phyloP scores from a whole-genome alignment of 2,329 filamentous ascomycete species.

The Neobulgaria alba region DNA sequence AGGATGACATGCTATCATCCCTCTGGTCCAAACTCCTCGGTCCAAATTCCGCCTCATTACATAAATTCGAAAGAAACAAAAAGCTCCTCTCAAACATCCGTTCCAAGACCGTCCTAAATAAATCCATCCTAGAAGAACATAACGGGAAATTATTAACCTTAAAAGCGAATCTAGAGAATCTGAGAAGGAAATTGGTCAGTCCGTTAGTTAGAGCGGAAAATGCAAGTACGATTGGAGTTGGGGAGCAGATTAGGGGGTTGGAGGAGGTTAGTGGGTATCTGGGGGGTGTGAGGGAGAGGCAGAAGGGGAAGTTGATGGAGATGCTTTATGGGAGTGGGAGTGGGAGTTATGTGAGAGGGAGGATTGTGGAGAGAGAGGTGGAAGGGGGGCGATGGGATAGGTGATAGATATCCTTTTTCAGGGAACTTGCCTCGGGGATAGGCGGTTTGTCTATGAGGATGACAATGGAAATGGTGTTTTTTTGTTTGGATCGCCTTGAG shows the following conservation, averaged over 20 bases:
- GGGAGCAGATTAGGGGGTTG: slow-evolving; percentile 78
- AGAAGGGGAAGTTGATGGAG: slow-evolving; percentile 78
- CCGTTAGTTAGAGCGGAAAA: slow-evolving; percentile 64
- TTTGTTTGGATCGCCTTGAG: too few relatives aligned
- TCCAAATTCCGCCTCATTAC: slow-evolving; percentile 62
- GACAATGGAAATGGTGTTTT: too few relatives aligned
- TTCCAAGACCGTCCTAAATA: slow-evolving; percentile 77
- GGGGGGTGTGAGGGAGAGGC: slow-evolving; percentile 63
- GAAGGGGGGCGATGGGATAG: not conserved
- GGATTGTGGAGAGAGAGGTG: not conserved
- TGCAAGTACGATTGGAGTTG: slow-evolving; percentile 62
- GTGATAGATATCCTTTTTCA: too few relatives aligned
- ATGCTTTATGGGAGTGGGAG: slow-evolving; percentile 53
- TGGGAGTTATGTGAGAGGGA: slow-evolving; percentile 10
- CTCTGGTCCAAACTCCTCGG: slow-evolving; percentile 84
- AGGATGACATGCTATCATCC: slow-evolving; percentile 72
- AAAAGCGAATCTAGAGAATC: slow-evolving; percentile 78
- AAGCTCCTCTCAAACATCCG: slow-evolving; percentile 70
- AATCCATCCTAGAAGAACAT: slow-evolving; percentile 77
- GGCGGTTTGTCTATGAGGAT: too few relatives aligned
- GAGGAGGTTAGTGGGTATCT: slow-evolving; percentile 74
- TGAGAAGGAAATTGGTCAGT: slow-evolving; percentile 73
- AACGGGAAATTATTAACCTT: slow-evolving; percentile 75
- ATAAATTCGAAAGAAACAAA: slow-evolving; percentile 88
- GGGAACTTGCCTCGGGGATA: too few relatives aligned